Evolutionary conservation across 257 asterid species (phyloP).

Genomic region (Agastache rugosa): DNA sequence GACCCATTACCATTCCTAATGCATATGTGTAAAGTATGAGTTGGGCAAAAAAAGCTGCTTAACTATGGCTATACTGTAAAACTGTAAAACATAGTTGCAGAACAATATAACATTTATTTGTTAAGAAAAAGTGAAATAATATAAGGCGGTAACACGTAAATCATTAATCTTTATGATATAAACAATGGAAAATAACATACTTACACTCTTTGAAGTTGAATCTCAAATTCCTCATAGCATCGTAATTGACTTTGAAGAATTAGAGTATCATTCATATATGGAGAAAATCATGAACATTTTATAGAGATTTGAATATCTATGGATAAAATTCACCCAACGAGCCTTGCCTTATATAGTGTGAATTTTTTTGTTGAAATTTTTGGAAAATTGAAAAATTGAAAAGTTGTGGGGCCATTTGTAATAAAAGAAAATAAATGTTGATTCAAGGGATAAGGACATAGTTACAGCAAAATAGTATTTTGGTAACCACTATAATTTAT

Average conservation of each 20-base stretch:
- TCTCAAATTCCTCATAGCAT: background rate
- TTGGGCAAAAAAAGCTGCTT: too few species aligned
- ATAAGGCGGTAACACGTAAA: background rate
- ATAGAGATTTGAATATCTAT: background rate
- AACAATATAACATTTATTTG: background rate
- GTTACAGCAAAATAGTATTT: slow-evolving; percentile 34
- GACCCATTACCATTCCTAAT: too few species aligned
- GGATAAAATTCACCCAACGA: background rate
- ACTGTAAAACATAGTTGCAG: background rate
- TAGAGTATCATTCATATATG: background rate
- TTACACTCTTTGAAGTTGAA: slow-evolving; percentile 23
- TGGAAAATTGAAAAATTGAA: background rate
- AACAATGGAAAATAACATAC: background rate
- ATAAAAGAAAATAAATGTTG: slow-evolving; percentile 1
- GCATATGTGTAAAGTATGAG: too few species aligned
- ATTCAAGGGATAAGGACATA: slow-evolving; percentile 35
- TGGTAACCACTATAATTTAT: slow-evolving; percentile 34
- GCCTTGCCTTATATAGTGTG: slow-evolving; percentile 32
- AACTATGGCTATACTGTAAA: background rate
- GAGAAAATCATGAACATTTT: background rate
- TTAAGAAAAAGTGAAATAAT: background rate
- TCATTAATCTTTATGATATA: background rate
- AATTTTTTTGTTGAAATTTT: slow-evolving; percentile 4
- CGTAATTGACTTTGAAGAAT: background rate
- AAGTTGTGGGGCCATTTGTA: slow-evolving; percentile 31